A percentile compares a stretch with the other conserved stretches of the same genome.
phyloP scores from a whole-genome alignment of 805 yeast species.

The Cyberlindnera mrakii region DNA sequence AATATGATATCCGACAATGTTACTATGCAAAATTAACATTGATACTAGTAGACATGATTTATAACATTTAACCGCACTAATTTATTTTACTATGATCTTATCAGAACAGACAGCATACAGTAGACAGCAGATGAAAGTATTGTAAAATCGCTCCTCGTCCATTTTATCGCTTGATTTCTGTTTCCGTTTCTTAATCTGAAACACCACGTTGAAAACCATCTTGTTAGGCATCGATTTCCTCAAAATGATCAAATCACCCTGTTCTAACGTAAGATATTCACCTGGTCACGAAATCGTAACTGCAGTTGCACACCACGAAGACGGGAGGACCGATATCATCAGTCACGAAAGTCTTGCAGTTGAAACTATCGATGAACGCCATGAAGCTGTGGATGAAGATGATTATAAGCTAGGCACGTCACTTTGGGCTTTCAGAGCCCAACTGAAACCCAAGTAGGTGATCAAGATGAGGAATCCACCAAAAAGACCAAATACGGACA shows the following conservation, averaged over 20 bases:
- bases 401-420: no score
- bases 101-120: conserved; percentile 48
- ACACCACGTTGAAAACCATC: conserved; percentile 17
- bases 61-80: no score
- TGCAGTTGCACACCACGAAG: conserved; percentile 45
- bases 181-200: conserved; percentile 19
- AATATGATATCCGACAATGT: no score
- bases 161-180: conserved; percentile 24
- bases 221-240: conserved; percentile 32
- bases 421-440: conserved; percentile 67
- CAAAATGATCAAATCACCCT: conserved; percentile 55
- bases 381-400: conserved; percentile 66
- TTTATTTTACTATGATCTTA: not conserved
- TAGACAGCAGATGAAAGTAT: conserved; percentile 43
- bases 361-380: conserved; percentile 58
- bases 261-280: conserved; percentile 44
- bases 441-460: conserved; percentile 60
- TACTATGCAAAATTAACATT: no score
- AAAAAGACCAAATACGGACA: conserved; percentile 66
- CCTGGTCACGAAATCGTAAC: conserved; percentile 52
- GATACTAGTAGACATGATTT: no score
- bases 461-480: conserved; percentile 70
- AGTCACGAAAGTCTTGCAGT: conserved; percentile 63
- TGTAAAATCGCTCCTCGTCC: conserved; percentile 40
- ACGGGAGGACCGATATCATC: conserved; percentile 65